Base-by-base conservation (phyloP, 176 grass and related monocot species). In the Pontederia crassipes region DNA sequence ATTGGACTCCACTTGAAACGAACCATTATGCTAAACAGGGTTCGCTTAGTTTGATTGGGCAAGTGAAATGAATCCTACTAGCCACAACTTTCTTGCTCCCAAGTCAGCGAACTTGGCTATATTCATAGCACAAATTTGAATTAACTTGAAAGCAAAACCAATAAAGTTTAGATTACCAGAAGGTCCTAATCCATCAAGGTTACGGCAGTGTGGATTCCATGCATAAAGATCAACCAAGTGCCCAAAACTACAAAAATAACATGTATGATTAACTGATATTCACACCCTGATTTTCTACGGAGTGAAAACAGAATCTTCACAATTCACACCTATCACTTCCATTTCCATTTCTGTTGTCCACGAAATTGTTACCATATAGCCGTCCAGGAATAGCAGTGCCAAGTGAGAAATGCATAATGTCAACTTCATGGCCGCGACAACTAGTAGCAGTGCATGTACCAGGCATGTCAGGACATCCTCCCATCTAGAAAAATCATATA, bases 381-480 rank as follows among this genome's bases (percentile, higher is more conserved):
- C 93, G 87, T 59, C 93, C 93, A 58, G 93, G 93, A 85, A 98
- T 88, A 80, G 93, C 87, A 92, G 74, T 86, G 76, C 87, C 93
- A 72, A 98, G 66, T 46, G 81, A 88, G 66, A 98, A 98, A 73
- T 91, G 87, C 87, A 98, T 81, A 74, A 97, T 97, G 70, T 97
- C 93, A 26, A 97, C 93, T 73, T 92, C 93, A 59, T 97, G 64
- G 35, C 82, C 87, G 60, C 75, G 80, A 72, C 93, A 97, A 52
- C 75, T 88, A 88, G 85, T 87, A 45, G 76, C 85, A 24, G 87
- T 86, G 74, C 93, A 97, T 49, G 79, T 81, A 76, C 28, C 76
- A 59, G 56, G 81, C 71, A 78, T 46, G 66, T 83, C 70, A 56
- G 71, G 54, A 79, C 93, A 97, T 28, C 93, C 93, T 65, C 93